Evolutionary conservation across 306 rosid species (phyloP).

Genomic region (Cucurbita pepo): DNA sequence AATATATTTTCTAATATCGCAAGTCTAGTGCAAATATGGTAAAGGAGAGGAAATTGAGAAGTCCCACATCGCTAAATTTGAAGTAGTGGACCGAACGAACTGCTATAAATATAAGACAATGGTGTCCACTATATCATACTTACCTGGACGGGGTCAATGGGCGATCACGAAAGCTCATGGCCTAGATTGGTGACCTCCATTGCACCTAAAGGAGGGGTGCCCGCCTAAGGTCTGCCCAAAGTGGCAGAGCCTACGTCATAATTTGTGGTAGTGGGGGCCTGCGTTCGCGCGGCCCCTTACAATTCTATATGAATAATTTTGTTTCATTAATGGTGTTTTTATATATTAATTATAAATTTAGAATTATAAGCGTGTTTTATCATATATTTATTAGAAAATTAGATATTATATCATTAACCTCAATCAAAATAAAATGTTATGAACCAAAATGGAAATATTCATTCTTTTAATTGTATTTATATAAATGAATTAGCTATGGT

Average conservation of each 20-base stretch:
- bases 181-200: conserved; percentile 35
- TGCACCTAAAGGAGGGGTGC: conserved; percentile 17
- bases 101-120: neutral
- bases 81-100: neutral
- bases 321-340: too few relatives aligned
- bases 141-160: conserved; percentile 38
- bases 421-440: too few relatives aligned
- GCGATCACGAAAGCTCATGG: conserved; percentile 13
- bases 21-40: neutral
- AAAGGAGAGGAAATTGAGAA: neutral
- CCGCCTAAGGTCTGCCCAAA: neutral
- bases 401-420: too few relatives aligned
- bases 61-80: neutral
- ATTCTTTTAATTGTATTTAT: too few relatives aligned
- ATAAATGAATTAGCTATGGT: too few relatives aligned
- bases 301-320: too few relatives aligned
- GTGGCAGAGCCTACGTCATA: conserved; percentile 35
- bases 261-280: conserved; percentile 41
- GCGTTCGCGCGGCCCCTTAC: conserved; percentile 48
- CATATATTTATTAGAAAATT: too few relatives aligned
- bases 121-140: neutral
- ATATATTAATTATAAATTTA: too few relatives aligned
- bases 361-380: too few relatives aligned
- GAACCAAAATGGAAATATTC: too few relatives aligned
- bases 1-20: too few relatives aligned